Base-by-base conservation (phyloP, 495 filamentous ascomycete genomes). In the Penicillium dipodomyicola region DNA sequence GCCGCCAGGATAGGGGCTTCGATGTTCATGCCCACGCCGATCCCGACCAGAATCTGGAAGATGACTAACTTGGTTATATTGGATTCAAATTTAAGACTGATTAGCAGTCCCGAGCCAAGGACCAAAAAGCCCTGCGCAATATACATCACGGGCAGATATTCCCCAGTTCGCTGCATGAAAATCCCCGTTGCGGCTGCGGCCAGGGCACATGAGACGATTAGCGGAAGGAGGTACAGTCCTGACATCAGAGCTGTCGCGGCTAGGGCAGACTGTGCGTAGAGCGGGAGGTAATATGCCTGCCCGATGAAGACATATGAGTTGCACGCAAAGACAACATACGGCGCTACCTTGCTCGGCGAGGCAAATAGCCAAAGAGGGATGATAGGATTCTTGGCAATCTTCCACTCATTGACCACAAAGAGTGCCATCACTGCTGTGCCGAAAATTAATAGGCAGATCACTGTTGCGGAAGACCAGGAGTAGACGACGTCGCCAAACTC, bases 221-320 rank as follows among this genome's bases (percentile, higher is more conserved):
- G 84, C 2, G 90, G 86, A 3, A 95, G 76, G 14, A 90, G 70
- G 61, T 87, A 89, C 20, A 93, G 81, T 3, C 89, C 90, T 1
- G 83, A 87, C 1, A 84, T 66, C 41, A 91, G 74, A 0, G 90
- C 86, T 3, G 76, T 74, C 5, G 81, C 80, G 1, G 84, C 84
- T 4, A 87, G 78, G 10, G 88, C 86, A 3, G 64, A 61, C 64
- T 84, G 81, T 43, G 81, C 77, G 62, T 80, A 84, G 0, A 84
- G 70, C 0, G 82, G 81, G 12, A 80, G 68, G 56, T 78, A 84
- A 61, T 78, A 84, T 27, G 73, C 70, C 11, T 58, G 65, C 17
- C 62, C 70, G 12, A 81, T 77, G 61, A 77, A 80, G 35, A 77
- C 68, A 47, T 73, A 70, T 9, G 69, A 71, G 50, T 83, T 74